Evolutionary conservation across 2,329 filamentous ascomycete species (phyloP).

Genomic region (Ophiocordyceps polyrhachis-furcata): DNA sequence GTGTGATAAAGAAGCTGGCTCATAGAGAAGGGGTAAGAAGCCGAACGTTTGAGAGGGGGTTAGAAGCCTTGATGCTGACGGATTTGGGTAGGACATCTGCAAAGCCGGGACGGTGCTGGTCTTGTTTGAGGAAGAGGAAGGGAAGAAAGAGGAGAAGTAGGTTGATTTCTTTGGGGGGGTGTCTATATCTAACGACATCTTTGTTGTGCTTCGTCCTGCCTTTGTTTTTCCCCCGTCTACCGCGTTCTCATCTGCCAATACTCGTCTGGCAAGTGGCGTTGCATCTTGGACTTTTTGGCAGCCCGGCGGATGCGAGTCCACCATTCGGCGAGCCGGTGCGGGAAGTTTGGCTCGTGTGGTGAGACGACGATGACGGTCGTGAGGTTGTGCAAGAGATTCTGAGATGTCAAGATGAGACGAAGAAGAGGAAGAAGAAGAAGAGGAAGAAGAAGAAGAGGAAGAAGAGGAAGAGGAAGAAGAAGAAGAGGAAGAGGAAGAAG

Average conservation of each 20-base stretch:
- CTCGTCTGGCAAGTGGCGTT: constrained; percentile 15
- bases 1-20: constrained; percentile 51
- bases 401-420: not conserved
- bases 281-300: constrained; percentile 16
- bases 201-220: too few species aligned
- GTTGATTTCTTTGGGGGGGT: too few species aligned
- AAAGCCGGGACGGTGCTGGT: constrained; percentile 60
- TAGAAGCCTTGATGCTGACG: too few species aligned
- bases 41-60: too few species aligned
- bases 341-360: constrained; percentile 11
- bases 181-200: too few species aligned
- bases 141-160: not conserved
- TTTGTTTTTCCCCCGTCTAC: too few species aligned
- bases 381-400: constrained; percentile 15
- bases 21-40: constrained; percentile 59
- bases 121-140: constrained; percentile 41
- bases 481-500: too few species aligned
- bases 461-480: too few species aligned
- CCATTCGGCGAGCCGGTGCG: constrained; percentile 13
- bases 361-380: constrained; percentile 10
- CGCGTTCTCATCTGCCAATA: constrained; percentile 13
- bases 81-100: constrained; percentile 45
- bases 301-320: constrained; percentile 16
- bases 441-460: too few species aligned
- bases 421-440: too few species aligned